A percentile compares a stretch with the other conserved stretches of the same genome.
Conservation (phyloP, 352 stramenopile genomes). For the Lagenidium sp. region DNA sequence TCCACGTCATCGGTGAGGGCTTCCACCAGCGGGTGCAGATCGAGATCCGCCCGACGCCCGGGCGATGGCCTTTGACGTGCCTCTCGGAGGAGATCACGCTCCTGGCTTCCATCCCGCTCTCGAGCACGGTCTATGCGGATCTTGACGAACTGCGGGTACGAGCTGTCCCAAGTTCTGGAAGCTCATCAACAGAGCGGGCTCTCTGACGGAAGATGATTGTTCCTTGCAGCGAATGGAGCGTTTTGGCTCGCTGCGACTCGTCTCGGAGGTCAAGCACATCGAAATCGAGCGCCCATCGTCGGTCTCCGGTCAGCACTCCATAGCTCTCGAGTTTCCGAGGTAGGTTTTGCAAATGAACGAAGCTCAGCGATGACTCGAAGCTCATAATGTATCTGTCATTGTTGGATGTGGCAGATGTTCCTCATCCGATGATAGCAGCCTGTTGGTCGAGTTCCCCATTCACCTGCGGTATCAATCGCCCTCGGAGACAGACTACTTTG, state of each 20-base stretch:
- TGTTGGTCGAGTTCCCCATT: constrained; percentile 19
- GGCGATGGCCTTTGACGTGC: not conserved
- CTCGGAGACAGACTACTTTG: constrained; percentile 13
- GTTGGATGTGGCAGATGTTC: not conserved
- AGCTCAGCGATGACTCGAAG: not conserved
- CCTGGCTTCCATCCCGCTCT: constrained; percentile 9
- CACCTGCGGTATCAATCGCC: constrained; percentile 28
- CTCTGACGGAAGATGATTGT: not conserved
- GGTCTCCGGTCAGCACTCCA: constrained; percentile 15
- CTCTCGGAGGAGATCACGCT: not conserved
- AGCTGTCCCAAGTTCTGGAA: not conserved
- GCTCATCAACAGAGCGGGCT: not conserved
- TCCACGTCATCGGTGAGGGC: not conserved
- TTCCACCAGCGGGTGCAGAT: not conserved
- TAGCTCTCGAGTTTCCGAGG: constrained; percentile 14
- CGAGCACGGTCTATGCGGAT: constrained; percentile 20
- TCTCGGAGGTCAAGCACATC: constrained; percentile 18
- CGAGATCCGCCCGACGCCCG: no score
- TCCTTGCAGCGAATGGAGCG: constrained; percentile 17
- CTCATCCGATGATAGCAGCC: not conserved
- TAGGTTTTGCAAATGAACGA: constrained; percentile 1
- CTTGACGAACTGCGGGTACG: constrained; percentile 28
- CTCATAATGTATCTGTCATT: not conserved
- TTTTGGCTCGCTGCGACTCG: constrained; percentile 16
- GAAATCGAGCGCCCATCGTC: constrained; percentile 19